These are phyloP conservation scores for Rhododendron henanense DNA, from an alignment of 148 eudicot genomes.

Conservation along the genomic window DNA sequence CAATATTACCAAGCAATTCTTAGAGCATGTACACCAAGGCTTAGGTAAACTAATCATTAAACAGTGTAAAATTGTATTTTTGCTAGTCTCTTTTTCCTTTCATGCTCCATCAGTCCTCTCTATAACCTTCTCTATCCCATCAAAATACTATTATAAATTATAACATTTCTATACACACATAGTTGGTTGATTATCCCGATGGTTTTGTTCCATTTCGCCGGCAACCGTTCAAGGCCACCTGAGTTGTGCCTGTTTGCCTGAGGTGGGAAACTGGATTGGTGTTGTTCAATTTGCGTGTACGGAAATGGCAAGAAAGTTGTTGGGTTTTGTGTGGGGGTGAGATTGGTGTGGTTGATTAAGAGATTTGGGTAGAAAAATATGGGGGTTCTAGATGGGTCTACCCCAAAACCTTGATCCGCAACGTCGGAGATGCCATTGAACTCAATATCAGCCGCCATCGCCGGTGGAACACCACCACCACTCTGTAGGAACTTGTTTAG, in stretches of 20 bases:
- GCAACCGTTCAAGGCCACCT: slow-evolving; percentile 31
- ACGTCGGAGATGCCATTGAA: slow-evolving; percentile 39
- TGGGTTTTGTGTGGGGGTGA: slow-evolving; percentile 34
- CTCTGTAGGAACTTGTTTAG: slow-evolving; percentile 52
- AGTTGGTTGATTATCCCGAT: no score
- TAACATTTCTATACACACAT: no score
- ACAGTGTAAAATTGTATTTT: no score
- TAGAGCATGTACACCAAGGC: no score
- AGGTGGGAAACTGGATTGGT: slow-evolving; percentile 32
- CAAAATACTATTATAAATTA: no score
- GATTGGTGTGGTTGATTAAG: slow-evolving; percentile 47
- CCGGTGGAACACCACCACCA: slow-evolving; percentile 18
- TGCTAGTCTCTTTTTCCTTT: no score
- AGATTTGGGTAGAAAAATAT: slow-evolving; percentile 39
- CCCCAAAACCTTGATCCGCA: slow-evolving; percentile 50
- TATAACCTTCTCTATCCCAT: no score
- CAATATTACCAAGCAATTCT: no score
- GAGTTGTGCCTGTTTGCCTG: slow-evolving; percentile 62
- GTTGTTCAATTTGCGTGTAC: slow-evolving; percentile 33
- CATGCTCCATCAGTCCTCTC: no score
- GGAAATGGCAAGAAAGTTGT: slow-evolving; percentile 16
- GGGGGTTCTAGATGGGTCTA: slow-evolving; percentile 37
- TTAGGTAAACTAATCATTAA: no score
- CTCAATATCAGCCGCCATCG: slow-evolving; percentile 21
- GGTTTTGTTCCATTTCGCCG: background rate